These are phyloP conservation scores for Blastobotrys peoriensis DNA, from an alignment of 805 yeast genomes.

Conservation along the genomic window DNA sequence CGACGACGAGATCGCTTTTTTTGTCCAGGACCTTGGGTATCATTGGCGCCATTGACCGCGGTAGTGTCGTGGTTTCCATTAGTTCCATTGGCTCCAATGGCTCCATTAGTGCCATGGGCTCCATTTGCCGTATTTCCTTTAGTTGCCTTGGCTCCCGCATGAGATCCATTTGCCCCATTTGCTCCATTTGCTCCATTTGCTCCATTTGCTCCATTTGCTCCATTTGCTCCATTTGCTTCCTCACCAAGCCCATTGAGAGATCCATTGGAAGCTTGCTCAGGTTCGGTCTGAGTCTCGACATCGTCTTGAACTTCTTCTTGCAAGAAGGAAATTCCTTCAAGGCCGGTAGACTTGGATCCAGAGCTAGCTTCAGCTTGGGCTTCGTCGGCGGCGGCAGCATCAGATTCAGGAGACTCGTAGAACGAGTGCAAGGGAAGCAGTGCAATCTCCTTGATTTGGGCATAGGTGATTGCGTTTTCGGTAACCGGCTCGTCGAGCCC, in stretches of 20 bases:
- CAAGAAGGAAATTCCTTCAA: constrained; percentile 15
- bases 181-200: background rate
- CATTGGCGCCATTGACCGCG: no score
- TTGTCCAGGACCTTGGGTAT: constrained; percentile 6
- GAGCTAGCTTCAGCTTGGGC: background rate
- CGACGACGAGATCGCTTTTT: constrained; percentile 1
- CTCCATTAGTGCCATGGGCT: no score
- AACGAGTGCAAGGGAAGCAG: constrained; percentile 13
- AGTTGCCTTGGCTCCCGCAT: no score
- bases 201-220: background rate
- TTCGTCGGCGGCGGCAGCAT: background rate
- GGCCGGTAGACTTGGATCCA: background rate
- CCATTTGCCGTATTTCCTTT: no score
- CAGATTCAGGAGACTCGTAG: constrained; percentile 6
- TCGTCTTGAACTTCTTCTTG: constrained; percentile 18
- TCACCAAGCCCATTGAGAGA: background rate
- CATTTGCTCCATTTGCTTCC: background rate
- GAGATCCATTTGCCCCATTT: no score
- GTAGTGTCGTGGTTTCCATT: no score
- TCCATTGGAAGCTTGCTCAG: background rate
- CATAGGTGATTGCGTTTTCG: constrained; percentile 18
- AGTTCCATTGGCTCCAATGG: no score
- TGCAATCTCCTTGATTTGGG: constrained; percentile 14
- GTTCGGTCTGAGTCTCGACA: constrained; percentile 2
- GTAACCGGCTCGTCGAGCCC: constrained; percentile 25